phyloP scores from a whole-genome alignment of 495 filamentous ascomycete species.

The Bacidia gigantensis region DNA sequence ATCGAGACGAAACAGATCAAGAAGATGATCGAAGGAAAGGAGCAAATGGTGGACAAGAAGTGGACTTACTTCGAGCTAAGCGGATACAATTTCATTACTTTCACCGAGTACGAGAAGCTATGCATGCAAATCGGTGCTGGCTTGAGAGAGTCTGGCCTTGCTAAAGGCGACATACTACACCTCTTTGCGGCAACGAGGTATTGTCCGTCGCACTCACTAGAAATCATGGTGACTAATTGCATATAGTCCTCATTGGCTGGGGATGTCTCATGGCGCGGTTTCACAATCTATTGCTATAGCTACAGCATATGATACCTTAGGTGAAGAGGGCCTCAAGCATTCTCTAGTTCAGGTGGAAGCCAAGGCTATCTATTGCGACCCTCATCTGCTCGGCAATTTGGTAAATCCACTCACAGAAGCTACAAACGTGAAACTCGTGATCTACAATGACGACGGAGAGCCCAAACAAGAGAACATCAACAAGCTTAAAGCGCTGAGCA shows the following conservation, averaged over 20 bases:
- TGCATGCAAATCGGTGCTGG: constrained; percentile 62
- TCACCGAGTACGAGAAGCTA: constrained; percentile 74
- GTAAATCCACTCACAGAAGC: constrained; percentile 69
- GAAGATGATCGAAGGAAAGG: constrained; percentile 85
- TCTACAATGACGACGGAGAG: constrained; percentile 76
- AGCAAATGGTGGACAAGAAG: constrained; percentile 82
- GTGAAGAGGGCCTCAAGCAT: constrained; percentile 83
- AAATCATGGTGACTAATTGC: not conserved
- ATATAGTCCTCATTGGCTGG: constrained; percentile 50
- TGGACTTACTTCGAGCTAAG: constrained; percentile 95
- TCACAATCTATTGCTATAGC: constrained; percentile 95
- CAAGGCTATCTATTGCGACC: constrained; percentile 82
- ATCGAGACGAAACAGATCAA: constrained; percentile 92
- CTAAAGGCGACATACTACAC: constrained; percentile 61
- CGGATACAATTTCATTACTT: constrained; percentile 72
- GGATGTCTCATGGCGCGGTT: constrained; percentile 56
- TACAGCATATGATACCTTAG: constrained; percentile 94
- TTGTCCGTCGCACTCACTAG: not conserved
- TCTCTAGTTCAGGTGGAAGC: constrained; percentile 79
- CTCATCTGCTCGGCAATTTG: constrained; percentile 66
- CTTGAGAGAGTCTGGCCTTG: constrained; percentile 65
- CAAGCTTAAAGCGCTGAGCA: constrained; percentile 55
- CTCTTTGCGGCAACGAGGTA: constrained; percentile 79
- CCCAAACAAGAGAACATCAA: constrained; percentile 69
- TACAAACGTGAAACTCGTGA: constrained; percentile 62